Evolutionary conservation across 768 basidiomycete species (phyloP).

Genomic region (Ramaria sp.): DNA sequence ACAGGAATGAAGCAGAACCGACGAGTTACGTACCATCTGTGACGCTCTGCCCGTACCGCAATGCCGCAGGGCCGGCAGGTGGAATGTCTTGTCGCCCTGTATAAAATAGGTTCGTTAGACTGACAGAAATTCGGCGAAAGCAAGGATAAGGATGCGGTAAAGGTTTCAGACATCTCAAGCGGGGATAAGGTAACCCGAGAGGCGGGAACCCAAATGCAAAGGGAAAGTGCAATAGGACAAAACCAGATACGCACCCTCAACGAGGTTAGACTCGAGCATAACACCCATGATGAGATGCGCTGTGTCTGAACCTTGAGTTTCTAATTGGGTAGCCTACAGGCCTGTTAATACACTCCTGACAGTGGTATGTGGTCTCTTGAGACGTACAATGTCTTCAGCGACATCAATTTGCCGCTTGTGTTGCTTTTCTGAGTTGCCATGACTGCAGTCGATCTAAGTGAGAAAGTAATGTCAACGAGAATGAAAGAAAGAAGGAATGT

Average conservation of each 20-base stretch:
- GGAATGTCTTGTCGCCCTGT: slow-evolving; percentile 77
- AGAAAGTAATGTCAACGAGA: neutral
- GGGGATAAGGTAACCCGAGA: too few species aligned
- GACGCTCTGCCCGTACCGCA: slow-evolving; percentile 79
- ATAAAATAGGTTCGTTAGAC: neutral
- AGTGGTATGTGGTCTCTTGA: neutral
- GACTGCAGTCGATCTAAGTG: slow-evolving; percentile 85
- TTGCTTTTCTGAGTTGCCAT: slow-evolving; percentile 91
- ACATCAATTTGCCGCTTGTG: slow-evolving; percentile 83
- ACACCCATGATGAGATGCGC: slow-evolving; percentile 74
- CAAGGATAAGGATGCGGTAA: neutral
- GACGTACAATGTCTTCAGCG: slow-evolving; percentile 75
- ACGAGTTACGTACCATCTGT: slow-evolving; percentile 42
- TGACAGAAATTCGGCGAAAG: neutral
- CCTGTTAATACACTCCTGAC: neutral
- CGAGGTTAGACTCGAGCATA: slow-evolving; percentile 91
- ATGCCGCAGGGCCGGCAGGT: slow-evolving; percentile 50
- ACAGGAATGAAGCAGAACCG: neutral
- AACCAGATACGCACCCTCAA: slow-evolving; percentile 30
- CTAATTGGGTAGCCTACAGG: slow-evolving; percentile 58
- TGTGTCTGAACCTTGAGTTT: slow-evolving; percentile 48
- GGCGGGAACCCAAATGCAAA: neutral
- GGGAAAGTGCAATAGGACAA: neutral
- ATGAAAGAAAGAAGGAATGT: too few species aligned
- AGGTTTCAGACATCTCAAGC: too few species aligned